Base-by-base conservation (phyloP, 2,329 filamentous ascomycete species). In the Corynespora cassiicola region DNA sequence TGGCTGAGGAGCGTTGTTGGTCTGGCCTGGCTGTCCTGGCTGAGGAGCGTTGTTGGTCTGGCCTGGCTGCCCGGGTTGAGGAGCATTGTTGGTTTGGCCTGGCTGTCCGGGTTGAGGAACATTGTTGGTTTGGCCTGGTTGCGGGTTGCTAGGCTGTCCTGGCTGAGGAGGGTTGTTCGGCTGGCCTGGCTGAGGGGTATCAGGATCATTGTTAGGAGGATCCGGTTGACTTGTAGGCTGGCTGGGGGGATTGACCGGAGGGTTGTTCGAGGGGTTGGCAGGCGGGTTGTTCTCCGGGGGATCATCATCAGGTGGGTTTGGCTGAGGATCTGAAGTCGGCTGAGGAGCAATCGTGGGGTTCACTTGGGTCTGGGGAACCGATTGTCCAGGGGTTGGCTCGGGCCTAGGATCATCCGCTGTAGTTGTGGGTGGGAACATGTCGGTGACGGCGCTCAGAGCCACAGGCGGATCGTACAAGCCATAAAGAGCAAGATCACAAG, bases 341-440 rank as follows among this genome's bases (percentile, higher is more conserved):
- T 24, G 33, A 5, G 38, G 42, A 2, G 34, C 33, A 35, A 40
- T 29, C 9, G 45, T 39, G n/a, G 49, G 45, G 23, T 42, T 24
- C n/a, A 36, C 40, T 20, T 31, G 27, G 21, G 31, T 45, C 31
- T 41, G 37, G 22, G 49, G 42, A 5, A 36, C 37, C 12, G 35
- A 0, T 71, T 72, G 50, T 22, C 42, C 39, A 18, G 49, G 49
- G 15, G 40, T 40, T 18, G 49, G 38, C 24, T 20, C 23, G 5
- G 47, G 39, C 6, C 10, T 29, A 14, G 39, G 43, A 10, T 29
- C 39, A 3, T 14, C 24, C 15, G 17, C 10, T 18, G 39, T 31
- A 8, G 33, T 31, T 23, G 45, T 34, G 19, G 42, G n/a, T n/a
- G n/a, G 36, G n/a, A 53, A 50, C 31, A 50, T 43, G 22, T 53